Base-by-base conservation (phyloP, 371 early-diverging fungal species). In the Batkoa obscura region DNA sequence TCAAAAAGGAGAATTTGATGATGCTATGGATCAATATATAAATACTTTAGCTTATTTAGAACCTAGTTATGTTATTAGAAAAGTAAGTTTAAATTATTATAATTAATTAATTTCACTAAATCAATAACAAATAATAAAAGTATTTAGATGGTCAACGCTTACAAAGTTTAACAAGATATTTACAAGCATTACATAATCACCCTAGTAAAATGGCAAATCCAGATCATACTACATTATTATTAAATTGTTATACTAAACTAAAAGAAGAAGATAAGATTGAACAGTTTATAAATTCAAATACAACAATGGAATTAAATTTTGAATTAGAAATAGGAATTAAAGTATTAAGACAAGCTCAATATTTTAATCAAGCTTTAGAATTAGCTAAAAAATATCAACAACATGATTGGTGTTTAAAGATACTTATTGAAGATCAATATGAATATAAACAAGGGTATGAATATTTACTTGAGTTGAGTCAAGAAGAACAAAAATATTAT, bases 181-280 rank as follows among this genome's bases (percentile, higher is more conserved):
- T 94, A 17, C 88, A 93, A 69, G 83, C 82, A 56, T 72, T 94
- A 0, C 93, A 94, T 63, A 78, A 82, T 0, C 70, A 77, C 17
- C 77, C 17, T 43, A 15, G 30, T 4, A 5, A 82, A 0, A 69
- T 90, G 35, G 94, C 94, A 0, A 91, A 86, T 55, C 75, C 84
- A 12, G 93, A 94, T 63, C 94, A 94, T 65, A 94, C 93, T 0
- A 94, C 94, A 0, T 65, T 94, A 45, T 67, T 96, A 32, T 71
- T 96, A n/a, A 94, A 92, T 62, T 96, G 97, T 72, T 96, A 94
- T 64, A 88, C 94, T 23, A 94, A 94, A 64, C 72, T 91, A 13
- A 84, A 86, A 61, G 92, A 89, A 66, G 82, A 81, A 8, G n/a
- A 74, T 75, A 42, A 66, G 80, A 10, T 67, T 91, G 12, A 42